Conservation (phyloP, 176 grass and related monocot species). For the Oryza coarctata region DNA sequence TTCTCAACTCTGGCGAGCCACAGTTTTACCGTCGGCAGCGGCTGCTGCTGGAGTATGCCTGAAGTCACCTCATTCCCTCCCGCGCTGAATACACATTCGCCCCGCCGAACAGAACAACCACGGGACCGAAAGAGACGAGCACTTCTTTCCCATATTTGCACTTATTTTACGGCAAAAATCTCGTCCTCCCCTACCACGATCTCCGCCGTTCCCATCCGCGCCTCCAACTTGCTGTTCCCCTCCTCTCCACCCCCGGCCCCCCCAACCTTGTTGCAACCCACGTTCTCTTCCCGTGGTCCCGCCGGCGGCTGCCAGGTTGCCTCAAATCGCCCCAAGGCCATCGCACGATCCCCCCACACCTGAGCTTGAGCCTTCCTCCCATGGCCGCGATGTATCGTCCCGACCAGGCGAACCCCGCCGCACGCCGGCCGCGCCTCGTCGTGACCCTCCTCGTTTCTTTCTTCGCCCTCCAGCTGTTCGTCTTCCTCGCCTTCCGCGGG, state of each 20-base stretch:
- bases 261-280: slow-evolving; percentile 28
- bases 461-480: slow-evolving; percentile 61
- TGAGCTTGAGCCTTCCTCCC: neutral
- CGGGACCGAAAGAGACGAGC: neutral
- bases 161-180: neutral
- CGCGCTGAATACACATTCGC: neutral
- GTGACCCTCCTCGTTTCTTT: slow-evolving; percentile 46
- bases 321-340: slow-evolving; percentile 16
- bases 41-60: neutral
- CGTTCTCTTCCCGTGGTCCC: slow-evolving; percentile 34
- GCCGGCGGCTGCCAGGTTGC: neutral
- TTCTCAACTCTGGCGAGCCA: neutral
- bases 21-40: neutral
- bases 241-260: neutral
- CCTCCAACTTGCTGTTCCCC: neutral
- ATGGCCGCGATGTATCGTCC: slow-evolving; percentile 37
- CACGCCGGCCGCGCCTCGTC: slow-evolving; percentile 39
- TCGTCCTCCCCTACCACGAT: slow-evolving; percentile 15
- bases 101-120: neutral
- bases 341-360: neutral
- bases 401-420: slow-evolving; percentile 3
- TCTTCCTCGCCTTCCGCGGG: slow-evolving; percentile 47
- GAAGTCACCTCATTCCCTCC: neutral
- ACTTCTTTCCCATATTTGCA: neutral
- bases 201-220: slow-evolving; percentile 13